phyloP scores from a whole-genome alignment of 257 asterid genomes.

The Avicennia marina region DNA sequence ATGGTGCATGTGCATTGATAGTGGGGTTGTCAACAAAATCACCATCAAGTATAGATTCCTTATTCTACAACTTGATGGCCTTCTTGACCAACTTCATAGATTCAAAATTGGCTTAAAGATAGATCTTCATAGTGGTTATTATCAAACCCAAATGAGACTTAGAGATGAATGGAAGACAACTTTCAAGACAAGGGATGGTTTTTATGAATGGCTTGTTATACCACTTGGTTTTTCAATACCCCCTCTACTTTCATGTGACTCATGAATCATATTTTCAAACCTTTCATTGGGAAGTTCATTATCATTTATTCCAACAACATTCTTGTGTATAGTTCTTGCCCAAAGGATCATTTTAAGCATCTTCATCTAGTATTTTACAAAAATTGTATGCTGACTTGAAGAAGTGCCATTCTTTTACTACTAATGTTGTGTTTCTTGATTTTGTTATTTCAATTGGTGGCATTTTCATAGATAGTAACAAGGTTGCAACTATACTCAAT shows the following conservation, averaged over 20 bases:
- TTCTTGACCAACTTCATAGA: too few species aligned
- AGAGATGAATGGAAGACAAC: too few species aligned
- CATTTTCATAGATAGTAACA: constrained; percentile 2
- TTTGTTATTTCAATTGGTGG: background rate
- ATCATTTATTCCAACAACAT: constrained; percentile 4
- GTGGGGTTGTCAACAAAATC: background rate
- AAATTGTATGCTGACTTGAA: constrained; percentile 1
- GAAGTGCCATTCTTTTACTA: constrained; percentile 2
- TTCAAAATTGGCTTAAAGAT: too few species aligned
- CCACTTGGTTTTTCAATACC: constrained; percentile 12
- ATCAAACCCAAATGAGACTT: too few species aligned
- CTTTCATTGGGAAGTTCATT: constrained; percentile 3
- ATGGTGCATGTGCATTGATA: too few species aligned
- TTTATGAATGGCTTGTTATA: constrained; percentile 14
- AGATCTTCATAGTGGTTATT: too few species aligned
- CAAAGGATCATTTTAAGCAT: background rate
- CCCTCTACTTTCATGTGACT: constrained; percentile 8
- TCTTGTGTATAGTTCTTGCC: background rate
- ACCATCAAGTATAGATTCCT: too few species aligned
- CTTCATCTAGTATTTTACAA: background rate
- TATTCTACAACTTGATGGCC: too few species aligned
- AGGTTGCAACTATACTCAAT: constrained; percentile 1
- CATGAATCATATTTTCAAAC: constrained; percentile 7
- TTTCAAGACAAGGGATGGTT: too few species aligned
- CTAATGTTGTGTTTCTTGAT: background rate